Evolutionary conservation across 805 yeast genomes (phyloP).

Genomic region (Candida nanaspora): DNA sequence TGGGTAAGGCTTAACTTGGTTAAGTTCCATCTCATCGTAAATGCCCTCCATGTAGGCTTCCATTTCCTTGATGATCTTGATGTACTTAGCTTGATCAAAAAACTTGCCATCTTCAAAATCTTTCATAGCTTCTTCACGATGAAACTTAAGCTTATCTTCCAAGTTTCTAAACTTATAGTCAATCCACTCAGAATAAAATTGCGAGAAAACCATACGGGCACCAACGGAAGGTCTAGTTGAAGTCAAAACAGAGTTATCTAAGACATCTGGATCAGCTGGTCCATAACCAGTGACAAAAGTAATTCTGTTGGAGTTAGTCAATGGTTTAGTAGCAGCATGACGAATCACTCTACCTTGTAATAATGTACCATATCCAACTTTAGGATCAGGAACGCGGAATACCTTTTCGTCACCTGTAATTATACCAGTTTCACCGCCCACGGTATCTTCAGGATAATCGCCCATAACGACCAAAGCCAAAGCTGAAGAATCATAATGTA

Average conservation of each 20-base stretch:
- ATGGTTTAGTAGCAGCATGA: constrained; percentile 42
- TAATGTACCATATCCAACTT: constrained; percentile 35
- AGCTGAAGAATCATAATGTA: constrained; percentile 42
- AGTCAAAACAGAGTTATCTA: constrained; percentile 27
- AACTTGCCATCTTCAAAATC: constrained; percentile 13
- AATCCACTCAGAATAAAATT: constrained; percentile 28
- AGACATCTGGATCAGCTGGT: constrained; percentile 18
- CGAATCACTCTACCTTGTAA: constrained; percentile 40
- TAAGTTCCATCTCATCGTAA: constrained; percentile 29
- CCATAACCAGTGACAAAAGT: constrained; percentile 26
- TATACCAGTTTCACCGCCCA: constrained; percentile 46
- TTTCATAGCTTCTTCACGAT: constrained; percentile 13
- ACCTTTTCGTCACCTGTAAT: constrained; percentile 33
- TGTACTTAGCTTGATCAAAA: constrained; percentile 22
- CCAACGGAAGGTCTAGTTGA: constrained; percentile 27
- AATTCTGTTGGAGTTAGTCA: constrained; percentile 28
- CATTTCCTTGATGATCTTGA: constrained; percentile 22
- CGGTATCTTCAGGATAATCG: constrained; percentile 37
- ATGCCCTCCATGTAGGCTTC: constrained; percentile 21
- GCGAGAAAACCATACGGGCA: constrained; percentile 26
- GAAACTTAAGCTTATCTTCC: constrained; percentile 17
- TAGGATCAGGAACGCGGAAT: constrained; percentile 29
- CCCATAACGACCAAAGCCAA: constrained; percentile 44
- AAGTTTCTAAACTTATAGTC: constrained; percentile 24
- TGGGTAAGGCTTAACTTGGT: constrained; percentile 22